A percentile compares a stretch with the other conserved stretches of the same genome.
phyloP scores from a whole-genome alignment of 2,329 filamentous ascomycete genomes.

The Hymenoscyphus occultus region DNA sequence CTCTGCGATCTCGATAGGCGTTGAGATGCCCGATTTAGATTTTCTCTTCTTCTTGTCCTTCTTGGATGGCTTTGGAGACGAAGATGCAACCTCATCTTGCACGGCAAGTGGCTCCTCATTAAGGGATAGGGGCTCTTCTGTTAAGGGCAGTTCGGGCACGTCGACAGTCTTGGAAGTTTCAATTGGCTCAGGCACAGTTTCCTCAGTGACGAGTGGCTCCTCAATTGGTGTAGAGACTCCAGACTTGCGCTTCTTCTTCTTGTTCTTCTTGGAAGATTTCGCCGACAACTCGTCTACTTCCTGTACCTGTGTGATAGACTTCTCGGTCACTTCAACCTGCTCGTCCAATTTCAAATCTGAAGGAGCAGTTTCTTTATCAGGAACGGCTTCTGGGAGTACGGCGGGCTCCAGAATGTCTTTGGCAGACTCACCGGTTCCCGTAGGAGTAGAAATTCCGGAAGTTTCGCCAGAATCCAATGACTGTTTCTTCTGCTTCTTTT shows the following conservation, averaged over 20 bases:
- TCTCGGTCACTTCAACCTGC: neutral
- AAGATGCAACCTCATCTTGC: slow-evolving; percentile 3
- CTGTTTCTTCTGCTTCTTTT: slow-evolving; percentile 20
- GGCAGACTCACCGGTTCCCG: neutral
- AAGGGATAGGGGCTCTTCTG: neutral
- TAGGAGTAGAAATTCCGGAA: slow-evolving; percentile 11
- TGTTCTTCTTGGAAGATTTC: slow-evolving; percentile 23
- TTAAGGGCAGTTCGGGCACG: neutral
- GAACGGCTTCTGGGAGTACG: neutral
- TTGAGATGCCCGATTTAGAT: slow-evolving; percentile 2
- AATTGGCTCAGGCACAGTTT: slow-evolving; percentile 14
- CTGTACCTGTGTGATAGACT: slow-evolving; percentile 4
- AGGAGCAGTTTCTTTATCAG: neutral
- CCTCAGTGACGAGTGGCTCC: slow-evolving; percentile 16
- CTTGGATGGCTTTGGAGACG: slow-evolving; percentile 12
- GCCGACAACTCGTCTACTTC: slow-evolving; percentile 11
- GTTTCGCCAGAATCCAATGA: slow-evolving; percentile 9
- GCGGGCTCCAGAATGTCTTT: slow-evolving; percentile 2
- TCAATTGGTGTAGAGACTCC: slow-evolving; percentile 21
- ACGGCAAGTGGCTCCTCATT: neutral
- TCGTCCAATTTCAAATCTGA: neutral
- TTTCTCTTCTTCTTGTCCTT: slow-evolving; percentile 17
- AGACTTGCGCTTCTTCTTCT: slow-evolving; percentile 25
- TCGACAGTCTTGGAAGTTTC: neutral
- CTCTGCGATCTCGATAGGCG: slow-evolving; percentile 3